Percentiles rank a stretch among this genome's conserved stretches.
These are phyloP conservation scores for Pichia thaimueangensis DNA, from an alignment of 805 yeast genomes.

Conservation along the genomic window DNA sequence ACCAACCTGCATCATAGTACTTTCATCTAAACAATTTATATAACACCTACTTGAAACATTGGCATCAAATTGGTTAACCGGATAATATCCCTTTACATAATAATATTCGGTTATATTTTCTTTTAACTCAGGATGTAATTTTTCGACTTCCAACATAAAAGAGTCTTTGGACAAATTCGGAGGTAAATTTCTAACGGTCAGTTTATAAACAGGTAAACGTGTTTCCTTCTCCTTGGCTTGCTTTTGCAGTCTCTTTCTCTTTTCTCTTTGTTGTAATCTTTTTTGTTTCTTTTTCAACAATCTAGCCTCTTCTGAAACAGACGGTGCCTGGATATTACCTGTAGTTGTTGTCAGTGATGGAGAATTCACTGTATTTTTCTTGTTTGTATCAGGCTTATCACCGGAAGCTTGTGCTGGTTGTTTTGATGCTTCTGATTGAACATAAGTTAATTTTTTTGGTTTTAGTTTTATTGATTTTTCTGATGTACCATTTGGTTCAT, in stretches of 20 bases:
- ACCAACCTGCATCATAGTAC: slow-evolving; percentile 26
- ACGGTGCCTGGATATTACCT: background rate
- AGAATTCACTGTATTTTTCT: no score
- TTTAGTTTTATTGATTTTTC: no score
- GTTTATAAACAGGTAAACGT: slow-evolving; percentile 18
- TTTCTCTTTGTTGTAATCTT: background rate
- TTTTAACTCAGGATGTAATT: slow-evolving; percentile 2
- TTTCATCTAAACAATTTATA: slow-evolving; percentile 29
- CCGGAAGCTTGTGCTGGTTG: no score
- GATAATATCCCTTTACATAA: slow-evolving; percentile 37
- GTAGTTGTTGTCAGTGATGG: no score
- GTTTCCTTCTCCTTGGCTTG: background rate
- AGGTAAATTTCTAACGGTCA: slow-evolving; percentile 39
- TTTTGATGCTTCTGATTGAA: no score
- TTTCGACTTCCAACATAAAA: slow-evolving; percentile 17
- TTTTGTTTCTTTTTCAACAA: background rate
- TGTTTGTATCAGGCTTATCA: no score
- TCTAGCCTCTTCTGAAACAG: background rate
- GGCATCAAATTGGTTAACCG: slow-evolving; percentile 33
- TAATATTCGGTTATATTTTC: slow-evolving; percentile 19
- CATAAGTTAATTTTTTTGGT: no score
- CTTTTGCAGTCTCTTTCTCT: slow-evolving; percentile 2
- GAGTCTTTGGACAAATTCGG: slow-evolving; percentile 30
- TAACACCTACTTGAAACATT: slow-evolving; percentile 39
- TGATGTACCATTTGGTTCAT: no score